Conservation (phyloP, 257 asterid species). For the Mitragyna speciosa region DNA sequence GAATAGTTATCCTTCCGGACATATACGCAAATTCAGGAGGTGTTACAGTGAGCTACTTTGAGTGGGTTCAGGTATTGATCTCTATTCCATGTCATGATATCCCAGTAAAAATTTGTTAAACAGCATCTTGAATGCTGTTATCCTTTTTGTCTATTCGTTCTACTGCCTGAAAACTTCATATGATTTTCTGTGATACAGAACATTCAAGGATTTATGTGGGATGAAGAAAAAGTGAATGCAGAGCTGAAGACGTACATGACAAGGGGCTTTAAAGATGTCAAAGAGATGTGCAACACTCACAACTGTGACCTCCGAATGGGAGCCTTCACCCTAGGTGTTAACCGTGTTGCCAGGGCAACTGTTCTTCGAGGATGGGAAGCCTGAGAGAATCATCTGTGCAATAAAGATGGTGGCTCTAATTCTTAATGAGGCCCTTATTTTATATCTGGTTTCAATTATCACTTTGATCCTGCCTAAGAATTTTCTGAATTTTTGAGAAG, state of each 20-base stretch:
- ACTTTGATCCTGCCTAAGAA: neutral
- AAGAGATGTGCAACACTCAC: slow-evolving; percentile 76
- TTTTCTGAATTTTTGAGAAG: too few relatives aligned
- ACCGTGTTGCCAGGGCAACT: slow-evolving; percentile 90
- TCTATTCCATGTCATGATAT: neutral
- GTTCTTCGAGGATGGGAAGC: slow-evolving; percentile 96
- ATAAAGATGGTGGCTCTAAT: slow-evolving; percentile 8
- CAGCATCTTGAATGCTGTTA: neutral
- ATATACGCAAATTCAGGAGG: slow-evolving; percentile 84
- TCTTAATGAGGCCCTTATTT: neutral
- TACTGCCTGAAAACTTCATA: neutral
- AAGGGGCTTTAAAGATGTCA: slow-evolving; percentile 63
- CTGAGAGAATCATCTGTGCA: slow-evolving; percentile 17
- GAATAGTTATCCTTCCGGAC: slow-evolving; percentile 78
- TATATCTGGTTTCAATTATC: neutral
- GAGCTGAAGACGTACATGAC: slow-evolving; percentile 86
- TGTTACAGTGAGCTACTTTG: slow-evolving; percentile 80
- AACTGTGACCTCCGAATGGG: slow-evolving; percentile 88
- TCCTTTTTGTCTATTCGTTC: neutral
- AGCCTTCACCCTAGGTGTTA: slow-evolving; percentile 81
- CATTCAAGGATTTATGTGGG: slow-evolving; percentile 99
- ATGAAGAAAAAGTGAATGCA: slow-evolving; percentile 75
- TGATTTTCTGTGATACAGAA: slow-evolving; percentile 38
- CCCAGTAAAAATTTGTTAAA: neutral
- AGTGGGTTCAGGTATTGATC: slow-evolving; percentile 80